Evolutionary conservation across 805 yeast species (phyloP).

Genomic region (Cyberlindnera xylosilytica): DNA sequence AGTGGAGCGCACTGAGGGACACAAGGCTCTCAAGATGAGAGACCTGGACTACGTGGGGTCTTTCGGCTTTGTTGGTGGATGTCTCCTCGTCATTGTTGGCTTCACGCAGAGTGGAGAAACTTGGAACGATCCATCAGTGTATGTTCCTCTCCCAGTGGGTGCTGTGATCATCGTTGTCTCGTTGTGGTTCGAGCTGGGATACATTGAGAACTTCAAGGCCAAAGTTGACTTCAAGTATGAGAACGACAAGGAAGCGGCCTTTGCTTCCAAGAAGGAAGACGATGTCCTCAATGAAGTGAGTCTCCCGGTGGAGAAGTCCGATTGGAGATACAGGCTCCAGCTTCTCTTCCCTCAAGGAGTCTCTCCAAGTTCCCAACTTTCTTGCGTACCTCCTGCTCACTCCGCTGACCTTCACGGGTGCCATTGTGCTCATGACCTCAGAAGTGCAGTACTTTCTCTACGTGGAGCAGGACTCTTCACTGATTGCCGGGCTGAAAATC

Average conservation of each 20-base stretch:
- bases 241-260: constrained; percentile 6
- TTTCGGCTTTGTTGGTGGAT: constrained; percentile 32
- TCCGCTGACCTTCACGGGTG: constrained; percentile 19
- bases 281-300: not conserved
- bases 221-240: constrained; percentile 7
- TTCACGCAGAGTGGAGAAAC: constrained; percentile 42
- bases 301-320: constrained; percentile 7
- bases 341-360: constrained; percentile 29
- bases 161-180: constrained; percentile 28
- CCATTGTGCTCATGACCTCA: constrained; percentile 21
- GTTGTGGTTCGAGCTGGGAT: constrained; percentile 31
- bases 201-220: constrained; percentile 18
- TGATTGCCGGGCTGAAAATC: constrained; percentile 35
- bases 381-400: constrained; percentile 22
- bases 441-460: constrained; percentile 28
- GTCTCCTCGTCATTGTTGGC: constrained; percentile 39
- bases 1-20: constrained; percentile 26
- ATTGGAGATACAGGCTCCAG: constrained; percentile 17
- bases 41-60: constrained; percentile 37
- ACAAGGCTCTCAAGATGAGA: constrained; percentile 17
- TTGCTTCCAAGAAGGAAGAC: not conserved
- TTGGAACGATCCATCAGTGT: constrained; percentile 40
- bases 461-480: constrained; percentile 28
- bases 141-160: constrained; percentile 41
- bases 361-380: constrained; percentile 28